Base-by-base conservation (phyloP, 768 basidiomycete species). In the Rhizopogon vinicolor region DNA sequence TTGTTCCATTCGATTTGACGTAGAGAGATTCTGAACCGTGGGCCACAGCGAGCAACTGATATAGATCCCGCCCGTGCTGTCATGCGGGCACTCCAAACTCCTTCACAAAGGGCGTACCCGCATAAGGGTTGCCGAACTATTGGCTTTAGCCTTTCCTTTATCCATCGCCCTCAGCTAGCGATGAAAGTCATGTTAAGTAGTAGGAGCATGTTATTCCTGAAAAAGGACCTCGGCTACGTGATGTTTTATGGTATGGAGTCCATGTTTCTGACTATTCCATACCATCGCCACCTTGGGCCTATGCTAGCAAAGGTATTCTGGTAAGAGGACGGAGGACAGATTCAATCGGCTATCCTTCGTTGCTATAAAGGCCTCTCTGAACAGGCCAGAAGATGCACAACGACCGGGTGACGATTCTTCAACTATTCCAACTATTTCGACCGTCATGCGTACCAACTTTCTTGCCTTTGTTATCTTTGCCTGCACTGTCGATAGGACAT, bases 401-500 rank as follows among this genome's bases (percentile, higher is more conserved):
- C 16, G 13, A 37, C 14, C 3, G 7, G 9, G 16, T 16, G 48
- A 49, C 22, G 5, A 49, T 2, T 22, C 46, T 22, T 35, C 31
- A 1, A 3, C 14, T 8, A 46, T 46, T 14, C 16, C 40, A 7
- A 41, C 5, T 18, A n/a, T 5, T 49, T 16, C 16, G 6, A 13
- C n/a, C 19, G 16, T 49, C 14, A 49, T 49, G 48, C 33, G 48
- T 37, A 16, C 6, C 33, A 6, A 37, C 35, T 37, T 37, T 49
- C 14, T 16, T 22, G 22, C 2, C 19, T 37, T 25, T 19, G 14
- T 37, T 14, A 16, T 37, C 2, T 37, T 49, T 5, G 35, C 19
- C 35, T 22, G 3, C 35, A 7, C 14, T 37, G 41, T 51, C 7
- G 25, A 19, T 7, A 18, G 5, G 37, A 74, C 61, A n/a, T 62